Base-by-base conservation (phyloP, 345 rosid species). In the Bruguiera sexangula region DNA sequence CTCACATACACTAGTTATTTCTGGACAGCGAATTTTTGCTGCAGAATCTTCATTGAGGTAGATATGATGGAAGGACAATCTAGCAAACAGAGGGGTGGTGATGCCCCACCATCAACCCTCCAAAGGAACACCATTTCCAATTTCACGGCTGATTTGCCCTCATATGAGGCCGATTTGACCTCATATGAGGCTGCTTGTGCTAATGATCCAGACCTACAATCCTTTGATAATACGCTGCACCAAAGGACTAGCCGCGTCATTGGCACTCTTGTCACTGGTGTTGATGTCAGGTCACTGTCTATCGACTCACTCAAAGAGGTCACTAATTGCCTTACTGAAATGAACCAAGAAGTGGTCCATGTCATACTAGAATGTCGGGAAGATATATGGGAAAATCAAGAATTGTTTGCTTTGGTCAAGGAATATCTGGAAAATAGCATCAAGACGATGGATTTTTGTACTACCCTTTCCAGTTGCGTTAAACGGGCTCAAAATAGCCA, bases 271-370 rank as follows among this genome's bases (percentile, higher is more conserved):
- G 83, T 88, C 6, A 62, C 87, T 1, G 86, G 88, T 16, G 85
- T 82, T 1, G 97, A 82, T 81, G 83, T 78, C 34, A 76, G 78
- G 29, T 79, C 92, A 18, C 48, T 93, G 7, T 91, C 97, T 1
- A 87, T 89, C 21, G 90, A 88, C 66, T 89, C 99, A 0, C 90
- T 95, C 73, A 83, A 66, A 69, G 96, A 88, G 79, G 92, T 91
- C 31, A 92, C 88, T 0, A 83, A 74, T 22, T 77, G 88, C 64
- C 84, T 95, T 43, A 88, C 92, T 22, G 97, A 89, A 21, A 86
- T 90, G 93, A 90, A 92, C 72, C 96, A 89, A 76, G 99, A 88
- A 53, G 96, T 85, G 21, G 96, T 81, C 60, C 80, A 87, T 60
- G 82, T 91, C 67, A 90, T 95, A 48, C 78, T 92, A 9, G 84